Base-by-base conservation (phyloP, 2,329 filamentous ascomycete species). In the Alternaria arborescens region DNA sequence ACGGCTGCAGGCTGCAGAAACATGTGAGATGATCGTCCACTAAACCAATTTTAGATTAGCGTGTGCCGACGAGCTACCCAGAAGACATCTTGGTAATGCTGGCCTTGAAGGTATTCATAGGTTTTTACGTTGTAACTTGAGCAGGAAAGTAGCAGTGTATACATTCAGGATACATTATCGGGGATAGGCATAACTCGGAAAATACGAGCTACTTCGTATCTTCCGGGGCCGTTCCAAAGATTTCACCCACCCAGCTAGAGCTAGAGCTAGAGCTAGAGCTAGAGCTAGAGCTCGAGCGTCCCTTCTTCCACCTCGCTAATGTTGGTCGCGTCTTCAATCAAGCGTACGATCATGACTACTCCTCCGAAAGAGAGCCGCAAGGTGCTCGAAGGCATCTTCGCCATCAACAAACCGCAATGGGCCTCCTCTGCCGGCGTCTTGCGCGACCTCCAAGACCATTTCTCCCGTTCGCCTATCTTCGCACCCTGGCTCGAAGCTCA, bases 371-470 rank as follows among this genome's bases (percentile, higher is more conserved):
- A 77, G 41, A 66, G 65, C 41, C 67, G 65, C 20, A 86, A 84
- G 74, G 80, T 88, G 59, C 77, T 88, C 56, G 88, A 91, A 76
- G 88, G 88, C 67, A 83, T 88, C 62, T 87, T 89, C 71, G 94
- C 92, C 78, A 91, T 99, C 79, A 93, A 97, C 82, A 99, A 99
- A 81, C 95, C 95, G 28, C 84, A 89, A 72, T 91, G 89, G 72
- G 87, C 94, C 72, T 93, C 91, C 77, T 98, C 94, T 34, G 94
- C 94, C 52, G 92, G 97, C 78, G 91, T 96, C 38, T 88, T 99
- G 67, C 93, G 94, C 76, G 90, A 94, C 74, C 89, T 96, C 60
- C 93, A 98, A 82, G 82, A 85, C 20, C 87, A 90, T 67, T 97
- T 98, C 85, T 92, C 93, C 69, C 87, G 88, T 11, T 98, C 95